Percentiles rank a stretch among this genome's conserved stretches.
phyloP scores from a whole-genome alignment of 1,139 yeast species.

The Yarrowia galli region DNA sequence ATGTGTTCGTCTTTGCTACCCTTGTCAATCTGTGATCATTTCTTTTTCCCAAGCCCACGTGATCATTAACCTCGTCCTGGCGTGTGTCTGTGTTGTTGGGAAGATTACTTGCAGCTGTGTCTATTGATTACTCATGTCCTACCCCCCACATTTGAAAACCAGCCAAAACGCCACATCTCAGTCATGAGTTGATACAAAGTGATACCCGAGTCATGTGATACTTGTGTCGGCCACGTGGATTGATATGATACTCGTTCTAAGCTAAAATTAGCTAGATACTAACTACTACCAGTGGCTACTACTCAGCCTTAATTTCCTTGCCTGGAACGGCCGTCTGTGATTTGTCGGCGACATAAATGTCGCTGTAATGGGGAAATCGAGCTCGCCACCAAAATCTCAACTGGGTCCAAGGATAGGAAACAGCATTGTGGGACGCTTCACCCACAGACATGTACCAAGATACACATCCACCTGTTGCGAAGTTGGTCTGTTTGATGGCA shows the following conservation, averaged over 20 bases:
- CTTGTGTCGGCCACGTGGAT: neutral
- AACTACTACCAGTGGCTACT: neutral
- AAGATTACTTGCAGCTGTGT: too few species aligned
- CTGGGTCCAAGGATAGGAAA: conserved; percentile 42
- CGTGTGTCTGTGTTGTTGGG: too few species aligned
- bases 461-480: conserved; percentile 42
- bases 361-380: conserved; percentile 11
- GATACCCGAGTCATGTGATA: too few species aligned
- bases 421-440: conserved; percentile 39
- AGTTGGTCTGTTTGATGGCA: conserved; percentile 39
- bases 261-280: too few species aligned
- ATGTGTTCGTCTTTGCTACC: neutral
- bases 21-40: neutral
- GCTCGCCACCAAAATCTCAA: conserved; percentile 41
- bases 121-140: too few species aligned
- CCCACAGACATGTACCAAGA: conserved; percentile 41
- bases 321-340: neutral
- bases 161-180: too few species aligned
- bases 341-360: conserved; percentile 16
- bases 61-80: too few species aligned
- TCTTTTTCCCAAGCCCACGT: neutral
- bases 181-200: too few species aligned
- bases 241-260: neutral
- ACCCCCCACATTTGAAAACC: too few species aligned
- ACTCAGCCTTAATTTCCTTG: conserved; percentile 3